Evolutionary conservation across 257 asterid genomes (phyloP).

Genomic region (Primulina eburnea): DNA sequence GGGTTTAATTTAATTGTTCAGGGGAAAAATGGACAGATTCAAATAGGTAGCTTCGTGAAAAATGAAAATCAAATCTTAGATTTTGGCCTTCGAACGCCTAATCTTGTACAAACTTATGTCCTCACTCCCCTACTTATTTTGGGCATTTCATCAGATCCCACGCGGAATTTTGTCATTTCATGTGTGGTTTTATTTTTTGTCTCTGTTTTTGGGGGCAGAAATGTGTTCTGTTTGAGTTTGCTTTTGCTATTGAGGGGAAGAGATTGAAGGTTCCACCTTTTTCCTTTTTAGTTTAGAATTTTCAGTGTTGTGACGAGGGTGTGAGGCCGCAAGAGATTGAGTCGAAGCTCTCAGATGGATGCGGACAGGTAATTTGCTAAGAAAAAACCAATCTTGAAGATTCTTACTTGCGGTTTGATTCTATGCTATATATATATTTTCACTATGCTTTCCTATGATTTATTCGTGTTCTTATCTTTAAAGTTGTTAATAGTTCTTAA

Average conservation of each 20-base stretch:
- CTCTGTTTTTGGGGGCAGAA: background rate
- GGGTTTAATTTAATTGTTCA: no score
- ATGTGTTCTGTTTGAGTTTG: background rate
- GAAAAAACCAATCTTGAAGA: background rate
- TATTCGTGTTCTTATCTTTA: background rate
- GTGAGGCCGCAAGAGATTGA: background rate
- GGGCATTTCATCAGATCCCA: background rate
- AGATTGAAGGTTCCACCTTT: background rate
- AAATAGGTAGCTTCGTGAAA: no score
- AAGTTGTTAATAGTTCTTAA: background rate
- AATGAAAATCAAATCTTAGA: background rate
- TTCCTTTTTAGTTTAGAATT: background rate
- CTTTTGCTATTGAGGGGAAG: background rate
- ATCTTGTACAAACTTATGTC: no score
- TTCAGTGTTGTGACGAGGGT: background rate
- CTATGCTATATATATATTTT: background rate
- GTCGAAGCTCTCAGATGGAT: constrained; percentile 34
- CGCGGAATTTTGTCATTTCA: background rate
- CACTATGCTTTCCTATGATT: background rate
- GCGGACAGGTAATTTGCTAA: constrained; percentile 39
- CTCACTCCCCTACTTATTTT: background rate
- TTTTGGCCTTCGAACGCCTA: no score
- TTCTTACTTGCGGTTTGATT: background rate
- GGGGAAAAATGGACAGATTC: no score
- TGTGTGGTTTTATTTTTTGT: background rate